Base-by-base conservation (phyloP, 345 rosid genomes). In the Eucalyptus cloeziana region DNA sequence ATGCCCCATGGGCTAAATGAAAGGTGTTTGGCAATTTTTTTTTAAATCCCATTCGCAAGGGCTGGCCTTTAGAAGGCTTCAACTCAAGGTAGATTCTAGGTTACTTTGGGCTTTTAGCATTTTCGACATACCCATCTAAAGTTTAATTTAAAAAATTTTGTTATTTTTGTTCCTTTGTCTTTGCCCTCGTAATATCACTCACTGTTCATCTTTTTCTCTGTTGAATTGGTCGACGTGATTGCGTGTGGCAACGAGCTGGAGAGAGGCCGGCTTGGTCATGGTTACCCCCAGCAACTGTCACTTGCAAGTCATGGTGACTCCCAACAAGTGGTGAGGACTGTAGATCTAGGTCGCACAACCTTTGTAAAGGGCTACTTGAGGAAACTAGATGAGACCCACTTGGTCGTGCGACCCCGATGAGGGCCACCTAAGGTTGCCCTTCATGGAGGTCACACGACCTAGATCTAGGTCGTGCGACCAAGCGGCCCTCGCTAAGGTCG, bases 401-500 rank as follows among this genome's bases (percentile, higher is more conserved):
- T 19, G 24, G 24, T 19, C 2, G 0, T 17, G 10, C 2, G 2
- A 52, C 22, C 2, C 0, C 1, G 0, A 52, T 24, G 0, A 52
- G 56, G 56, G 56, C 24, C 56, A 7, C 56, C 4, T 52, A 19
- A 1, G 56, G 56, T 0, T 3, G 10, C 56, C 10, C 1, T 51
- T 51, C 4, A 19, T 19, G 56, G 56, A 51, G 22, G 56, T 51
- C 9, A 51, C 3, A 0, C 1, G 2, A 51, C 56, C 8, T 7
- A 3, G 22, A 51, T 51, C 0, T 16, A 0, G 54, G 2, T 51
- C 0, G 4, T 51, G 21, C 8, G 8, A 51, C 4, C 4, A 17
- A 0, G 56, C 1, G 4, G 9, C 56, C 9, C 56, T 51, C 0
- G 9, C 1, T 0, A 0, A 51, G 54, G 54, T 17, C 0, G 0